Base-by-base conservation (phyloP, 129 eudicot species). In the Tanacetum coccineum region DNA sequence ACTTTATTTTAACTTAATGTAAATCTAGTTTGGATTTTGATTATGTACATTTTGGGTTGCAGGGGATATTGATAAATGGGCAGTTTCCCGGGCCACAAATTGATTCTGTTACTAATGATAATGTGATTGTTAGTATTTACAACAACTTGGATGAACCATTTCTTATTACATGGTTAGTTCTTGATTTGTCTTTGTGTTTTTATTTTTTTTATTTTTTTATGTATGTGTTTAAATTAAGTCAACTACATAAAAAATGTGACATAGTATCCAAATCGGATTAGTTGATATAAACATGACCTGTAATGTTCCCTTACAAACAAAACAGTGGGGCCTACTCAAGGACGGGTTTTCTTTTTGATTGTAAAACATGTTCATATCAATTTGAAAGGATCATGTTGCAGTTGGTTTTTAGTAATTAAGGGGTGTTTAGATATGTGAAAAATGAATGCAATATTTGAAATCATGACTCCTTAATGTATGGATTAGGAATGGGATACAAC, bases 41-140 rank as follows among this genome's bases (percentile, higher is more conserved):
- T 13, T 61, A 13, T 40, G 10, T 67, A 17, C 4, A 48, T 67
- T 44, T 9, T n/a, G 59, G 11, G 6, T 56, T 54, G 59, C 80
- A 85, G 92, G 92, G 92, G 40, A 85, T 85, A 36, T 69, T 85
- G 72, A 85, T 85, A 32, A 85, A 85, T 15, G 92, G 87, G 19
- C 92, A 82, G 62, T 85, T 85, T 72, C 92, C 87, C 3, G 87
- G 92, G 30, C 92, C 92, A 0, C 76, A 46, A 22, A 82, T 85
- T 55, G 83, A 85, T 36, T 68, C 81, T 0, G 83, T 82, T 11
- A 85, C 85, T n/a, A 85, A 85, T 55, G 87, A 85, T 48, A 85
- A 85, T 73, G 70, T 85, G 50, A 80, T 85, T 50, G 71, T 85
- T 68, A 82, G 76, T 64, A 71, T 85, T 51, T 71, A 52, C 73